Percentiles rank a stretch among this genome's conserved stretches.
These are phyloP conservation scores for Metschnikowia kunwiensis DNA, from an alignment of 805 yeast species.

Conservation along the genomic window DNA sequence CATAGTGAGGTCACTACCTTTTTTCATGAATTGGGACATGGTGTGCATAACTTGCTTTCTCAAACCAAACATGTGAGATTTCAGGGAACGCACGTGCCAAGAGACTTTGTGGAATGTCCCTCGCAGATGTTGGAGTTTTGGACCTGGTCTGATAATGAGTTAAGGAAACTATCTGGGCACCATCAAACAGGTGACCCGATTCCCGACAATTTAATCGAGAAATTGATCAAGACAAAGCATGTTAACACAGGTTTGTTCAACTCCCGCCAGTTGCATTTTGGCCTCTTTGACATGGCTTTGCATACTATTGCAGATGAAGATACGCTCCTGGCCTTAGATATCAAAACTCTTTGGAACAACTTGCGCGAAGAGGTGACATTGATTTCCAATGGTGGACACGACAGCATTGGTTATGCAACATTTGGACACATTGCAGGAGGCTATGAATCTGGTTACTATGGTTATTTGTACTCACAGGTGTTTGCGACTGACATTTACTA, in stretches of 20 bases:
- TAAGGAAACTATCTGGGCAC: slow-evolving; percentile 61
- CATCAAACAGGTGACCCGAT: slow-evolving; percentile 59
- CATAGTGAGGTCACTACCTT: slow-evolving; percentile 79
- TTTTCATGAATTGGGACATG: slow-evolving; percentile 90
- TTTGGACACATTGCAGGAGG: slow-evolving; percentile 82
- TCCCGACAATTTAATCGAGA: slow-evolving; percentile 34
- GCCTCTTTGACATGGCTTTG: slow-evolving; percentile 69
- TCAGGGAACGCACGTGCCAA: slow-evolving; percentile 72
- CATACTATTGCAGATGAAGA: slow-evolving; percentile 50
- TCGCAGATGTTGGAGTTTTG: slow-evolving; percentile 87
- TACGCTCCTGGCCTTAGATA: slow-evolving; percentile 45
- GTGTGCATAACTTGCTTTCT: slow-evolving; percentile 75
- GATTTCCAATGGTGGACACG: slow-evolving; percentile 50
- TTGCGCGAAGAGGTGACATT: slow-evolving; percentile 61
- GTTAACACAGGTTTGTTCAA: slow-evolving; percentile 73
- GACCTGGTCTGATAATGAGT: slow-evolving; percentile 72
- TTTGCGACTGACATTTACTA: slow-evolving; percentile 83
- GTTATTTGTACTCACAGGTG: slow-evolving; percentile 82
- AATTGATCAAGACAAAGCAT: slow-evolving; percentile 21
- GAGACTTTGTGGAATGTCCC: slow-evolving; percentile 91
- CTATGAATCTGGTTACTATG: slow-evolving; percentile 83
- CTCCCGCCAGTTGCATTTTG: slow-evolving; percentile 76
- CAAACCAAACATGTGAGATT: slow-evolving; percentile 62
- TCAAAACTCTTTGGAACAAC: slow-evolving; percentile 60
- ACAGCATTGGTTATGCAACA: slow-evolving; percentile 67